Base-by-base conservation (phyloP, 441 rosid species). In the Iberis amara region DNA sequence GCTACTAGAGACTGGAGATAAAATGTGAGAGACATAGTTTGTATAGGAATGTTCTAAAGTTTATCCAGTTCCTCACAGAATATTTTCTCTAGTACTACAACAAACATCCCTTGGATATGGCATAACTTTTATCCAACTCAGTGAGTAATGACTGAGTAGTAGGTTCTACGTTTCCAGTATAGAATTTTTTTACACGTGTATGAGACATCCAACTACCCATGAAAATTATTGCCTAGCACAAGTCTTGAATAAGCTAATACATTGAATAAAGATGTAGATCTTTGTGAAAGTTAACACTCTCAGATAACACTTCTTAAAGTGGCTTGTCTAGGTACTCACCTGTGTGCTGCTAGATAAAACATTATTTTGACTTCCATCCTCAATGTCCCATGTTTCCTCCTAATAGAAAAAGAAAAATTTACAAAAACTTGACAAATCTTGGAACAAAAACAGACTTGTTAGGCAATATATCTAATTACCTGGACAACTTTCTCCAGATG, bases 301-400 rank as follows among this genome's bases (percentile, higher is more conserved):
- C 52, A 47, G 52, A 30, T 26, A 27, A 47, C n/a, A 10, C 23
- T 33, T 10, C 27, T 59, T 41, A 6, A 36, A 43, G 23, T 26
- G 12, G 7, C 30, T 49, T 50, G 28, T 28, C 42, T 27, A 63
- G 32, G 61, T 66, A 47, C 45, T 47, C 35, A 85, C 99, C 86
- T 94, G 95, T 78, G 85, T 89, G 75, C 97, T 89, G 71, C 99
- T 94, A 64, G 85, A 80, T 61, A 94, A 74, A 60, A 94, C 99
- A 76, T 87, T 85, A 65, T 76, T 89, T 71, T 94, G 95, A 68
- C 95, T 85, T 50, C 95, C 96, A 61, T 89, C 99, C 63, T 94
- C 99, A 35, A 89, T 79, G 66, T 94, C 97, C 99, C 97, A 94
- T 44, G 97, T 81, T 78, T 94, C 99, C 75, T 94, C 99, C 99